phyloP scores from a whole-genome alignment of 2,329 filamentous ascomycete species.

The Fusarium azukiicola region DNA sequence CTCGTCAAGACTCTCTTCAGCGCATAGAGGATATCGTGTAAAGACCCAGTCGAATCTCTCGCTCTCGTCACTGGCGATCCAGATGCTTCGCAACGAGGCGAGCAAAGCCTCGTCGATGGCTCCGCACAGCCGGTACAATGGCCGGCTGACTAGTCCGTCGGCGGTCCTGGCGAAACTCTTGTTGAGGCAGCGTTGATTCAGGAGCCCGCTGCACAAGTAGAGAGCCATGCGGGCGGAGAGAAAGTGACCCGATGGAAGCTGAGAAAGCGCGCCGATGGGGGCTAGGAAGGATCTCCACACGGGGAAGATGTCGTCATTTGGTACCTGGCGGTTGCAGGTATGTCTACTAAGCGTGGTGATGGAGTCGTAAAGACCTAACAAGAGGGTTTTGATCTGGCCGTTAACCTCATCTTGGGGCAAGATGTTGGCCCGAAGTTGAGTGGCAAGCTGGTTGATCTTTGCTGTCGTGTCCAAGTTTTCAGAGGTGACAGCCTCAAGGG shows the following conservation, averaged over 20 bases:
- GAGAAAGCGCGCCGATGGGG: not conserved
- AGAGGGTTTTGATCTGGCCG: not conserved
- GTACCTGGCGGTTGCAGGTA: not conserved
- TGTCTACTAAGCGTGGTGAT: not conserved
- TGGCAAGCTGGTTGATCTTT: not conserved
- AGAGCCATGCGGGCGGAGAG: not conserved
- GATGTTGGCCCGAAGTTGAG: not conserved
- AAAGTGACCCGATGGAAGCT: not conserved
- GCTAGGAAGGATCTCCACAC: not conserved
- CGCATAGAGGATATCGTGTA: conserved; percentile 1
- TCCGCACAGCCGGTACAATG: not conserved
- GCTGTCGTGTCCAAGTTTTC: not conserved
- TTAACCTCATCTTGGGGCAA: not conserved
- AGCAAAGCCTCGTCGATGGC: not conserved
- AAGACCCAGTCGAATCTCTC: conserved; percentile 30
- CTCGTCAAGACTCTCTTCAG: not conserved
- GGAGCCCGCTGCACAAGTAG: not conserved
- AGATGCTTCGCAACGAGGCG: not conserved
- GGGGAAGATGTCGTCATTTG: not conserved
- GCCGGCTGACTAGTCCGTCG: not conserved
- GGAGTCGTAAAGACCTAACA: not conserved
- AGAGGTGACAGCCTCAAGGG: not conserved
- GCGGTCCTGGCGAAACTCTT: not conserved
- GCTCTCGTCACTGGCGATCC: not conserved
- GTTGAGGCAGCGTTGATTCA: not conserved